Conservation (phyloP, 2,329 filamentous ascomycete species). For the Clonostachys byssicola region DNA sequence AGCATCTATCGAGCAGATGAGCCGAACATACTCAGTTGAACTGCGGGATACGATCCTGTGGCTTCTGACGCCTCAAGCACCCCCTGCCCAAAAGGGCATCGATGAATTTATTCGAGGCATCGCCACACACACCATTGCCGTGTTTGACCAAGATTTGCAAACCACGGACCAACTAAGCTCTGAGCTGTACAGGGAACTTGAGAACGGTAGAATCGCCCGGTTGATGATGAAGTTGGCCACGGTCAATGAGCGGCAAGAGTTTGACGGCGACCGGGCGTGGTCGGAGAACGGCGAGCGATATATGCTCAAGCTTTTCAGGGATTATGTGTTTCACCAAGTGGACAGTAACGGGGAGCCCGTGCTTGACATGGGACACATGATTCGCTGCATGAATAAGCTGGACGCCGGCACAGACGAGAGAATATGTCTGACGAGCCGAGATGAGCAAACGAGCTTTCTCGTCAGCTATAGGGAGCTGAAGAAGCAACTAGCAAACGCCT, state of each 20-base stretch:
- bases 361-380: conserved; percentile 81
- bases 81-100: conserved; percentile 61
- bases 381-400: conserved; percentile 84
- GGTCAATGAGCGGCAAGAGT: conserved; percentile 86
- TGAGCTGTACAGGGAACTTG: conserved; percentile 74
- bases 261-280: conserved; percentile 74
- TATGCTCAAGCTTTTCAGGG: conserved; percentile 88
- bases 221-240: conserved; percentile 77
- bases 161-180: conserved; percentile 65
- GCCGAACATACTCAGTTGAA: conserved; percentile 71
- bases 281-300: conserved; percentile 91
- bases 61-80: conserved; percentile 66
- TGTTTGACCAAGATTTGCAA: conserved; percentile 77
- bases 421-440: conserved; percentile 79
- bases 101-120: conserved; percentile 78
- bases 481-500: conserved; percentile 54
- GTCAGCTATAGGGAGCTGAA: conserved; percentile 88
- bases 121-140: conserved; percentile 68
- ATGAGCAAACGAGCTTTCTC: conserved; percentile 85
- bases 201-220: conserved; percentile 83
- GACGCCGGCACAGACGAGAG: conserved; percentile 87
- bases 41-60: conserved; percentile 77
- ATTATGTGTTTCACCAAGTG: conserved; percentile 96
- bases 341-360: conserved; percentile 80
- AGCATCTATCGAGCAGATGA: conserved; percentile 71